These are phyloP conservation scores for Pyracantha coccinea DNA, from an alignment of 331 rosid species.

Conservation along the genomic window DNA sequence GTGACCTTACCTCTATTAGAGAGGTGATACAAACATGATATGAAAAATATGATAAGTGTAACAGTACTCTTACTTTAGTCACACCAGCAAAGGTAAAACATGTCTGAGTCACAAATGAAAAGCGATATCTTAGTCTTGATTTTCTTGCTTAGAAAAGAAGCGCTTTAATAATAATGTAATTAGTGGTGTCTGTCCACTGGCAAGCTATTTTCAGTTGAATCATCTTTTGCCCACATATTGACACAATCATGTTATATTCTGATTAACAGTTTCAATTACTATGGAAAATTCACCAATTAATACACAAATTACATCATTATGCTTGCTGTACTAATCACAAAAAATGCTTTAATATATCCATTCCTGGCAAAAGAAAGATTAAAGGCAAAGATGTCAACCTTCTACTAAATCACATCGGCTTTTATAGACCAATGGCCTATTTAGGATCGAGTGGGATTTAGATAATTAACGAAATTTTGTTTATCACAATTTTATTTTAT, in stretches of 20 bases:
- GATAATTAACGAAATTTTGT: too few species aligned
- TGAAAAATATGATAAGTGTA: too few species aligned
- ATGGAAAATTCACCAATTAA: neutral
- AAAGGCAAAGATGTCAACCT: neutral
- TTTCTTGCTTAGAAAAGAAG: conserved; percentile 15
- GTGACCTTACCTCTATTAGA: too few species aligned
- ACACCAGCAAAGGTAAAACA: neutral
- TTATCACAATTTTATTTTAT: too few species aligned
- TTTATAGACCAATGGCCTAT: too few species aligned
- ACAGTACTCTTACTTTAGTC: neutral
- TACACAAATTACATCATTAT: neutral
- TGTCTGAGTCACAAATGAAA: neutral
- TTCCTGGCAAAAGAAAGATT: neutral
- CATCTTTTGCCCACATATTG: conserved; percentile 7
- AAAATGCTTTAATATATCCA: neutral
- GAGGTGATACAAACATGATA: too few species aligned
- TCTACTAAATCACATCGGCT: too few species aligned
- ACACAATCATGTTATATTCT: neutral
- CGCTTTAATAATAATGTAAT: conserved; percentile 14
- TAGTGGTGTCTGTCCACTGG: conserved; percentile 21
- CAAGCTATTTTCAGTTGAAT: neutral
- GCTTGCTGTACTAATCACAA: neutral
- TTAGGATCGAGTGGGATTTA: too few species aligned
- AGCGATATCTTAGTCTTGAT: conserved; percentile 11
- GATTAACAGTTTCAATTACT: neutral